Percentiles rank a stretch among this genome's conserved stretches.
Conservation (phyloP, 805 yeast genomes). For the Kodamaea kaohsiungensis region DNA sequence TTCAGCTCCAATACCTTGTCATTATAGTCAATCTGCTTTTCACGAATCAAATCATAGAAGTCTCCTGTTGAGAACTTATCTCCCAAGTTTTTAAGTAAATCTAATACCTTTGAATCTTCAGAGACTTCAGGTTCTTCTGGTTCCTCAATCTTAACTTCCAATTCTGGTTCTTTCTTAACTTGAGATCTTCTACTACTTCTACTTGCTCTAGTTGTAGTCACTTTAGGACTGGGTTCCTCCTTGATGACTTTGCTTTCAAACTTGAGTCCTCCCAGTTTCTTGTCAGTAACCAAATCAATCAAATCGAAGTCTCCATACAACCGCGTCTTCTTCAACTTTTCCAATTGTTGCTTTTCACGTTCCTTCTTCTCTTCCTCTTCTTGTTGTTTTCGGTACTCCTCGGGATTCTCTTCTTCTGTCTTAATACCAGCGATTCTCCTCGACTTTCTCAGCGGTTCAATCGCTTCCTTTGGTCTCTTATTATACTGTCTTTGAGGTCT, state of each 20-base stretch:
- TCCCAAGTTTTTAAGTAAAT: conserved; percentile 41
- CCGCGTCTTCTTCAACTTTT: conserved; percentile 54
- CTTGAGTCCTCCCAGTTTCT: conserved; percentile 35
- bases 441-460: conserved; percentile 70
- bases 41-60: conserved; percentile 55
- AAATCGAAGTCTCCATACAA: conserved; percentile 66
- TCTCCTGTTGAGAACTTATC: conserved; percentile 67
- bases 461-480: conserved; percentile 20
- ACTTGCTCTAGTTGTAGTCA: conserved; percentile 11
- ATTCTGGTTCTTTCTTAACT: conserved; percentile 5
- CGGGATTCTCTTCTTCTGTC: conserved; percentile 48
- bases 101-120: conserved; percentile 25
- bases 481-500: conserved; percentile 19
- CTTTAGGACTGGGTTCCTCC: conserved; percentile 13
- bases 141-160: conserved; percentile 11
- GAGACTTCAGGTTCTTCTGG: conserved; percentile 17
- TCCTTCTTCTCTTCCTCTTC: conserved; percentile 37
- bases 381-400: conserved; percentile 35
- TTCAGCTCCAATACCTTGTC: conserved; percentile 45
- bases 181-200: background rate
- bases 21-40: conserved; percentile 21
- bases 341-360: conserved; percentile 40
- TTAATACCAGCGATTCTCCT: conserved; percentile 74
- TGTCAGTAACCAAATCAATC: conserved; percentile 54
- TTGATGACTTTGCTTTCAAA: conserved; percentile 30